Percentiles rank a stretch among this genome's conserved stretches.
phyloP scores from a whole-genome alignment of 768 basidiomycete genomes.

The Mycena floridula region DNA sequence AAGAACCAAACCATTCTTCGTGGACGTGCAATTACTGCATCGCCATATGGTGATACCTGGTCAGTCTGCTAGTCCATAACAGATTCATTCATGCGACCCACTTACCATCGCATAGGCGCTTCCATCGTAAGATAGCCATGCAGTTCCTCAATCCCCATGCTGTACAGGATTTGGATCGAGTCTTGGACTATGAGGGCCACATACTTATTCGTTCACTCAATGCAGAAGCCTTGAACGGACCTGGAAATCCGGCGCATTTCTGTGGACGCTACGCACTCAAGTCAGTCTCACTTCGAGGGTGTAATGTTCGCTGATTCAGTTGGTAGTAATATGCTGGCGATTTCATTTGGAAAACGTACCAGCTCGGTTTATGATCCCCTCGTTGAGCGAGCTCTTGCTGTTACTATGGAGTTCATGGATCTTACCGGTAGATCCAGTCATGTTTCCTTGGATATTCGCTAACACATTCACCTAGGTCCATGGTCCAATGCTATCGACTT shows the following conservation, averaged over 20 bases:
- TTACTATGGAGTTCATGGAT: constrained; percentile 21
- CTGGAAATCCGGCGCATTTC: constrained; percentile 16
- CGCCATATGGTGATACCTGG: constrained; percentile 19
- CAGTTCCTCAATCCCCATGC: constrained; percentile 13
- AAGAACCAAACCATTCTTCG: constrained; percentile 19
- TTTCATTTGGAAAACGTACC: constrained; percentile 19
- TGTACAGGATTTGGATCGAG: constrained; percentile 9
- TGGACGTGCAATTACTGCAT: constrained; percentile 18
- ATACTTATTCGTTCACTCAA: constrained; percentile 12
- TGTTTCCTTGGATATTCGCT: not conserved
- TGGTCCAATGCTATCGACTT: constrained; percentile 19
- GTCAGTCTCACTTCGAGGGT: constrained; percentile 7
- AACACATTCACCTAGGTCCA: constrained; percentile 10
- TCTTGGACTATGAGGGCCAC: constrained; percentile 14
- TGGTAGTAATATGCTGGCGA: constrained; percentile 19
- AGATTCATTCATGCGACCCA: not conserved
- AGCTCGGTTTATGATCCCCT: constrained; percentile 13
- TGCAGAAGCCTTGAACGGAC: constrained; percentile 9
- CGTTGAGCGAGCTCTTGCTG: constrained; percentile 12
- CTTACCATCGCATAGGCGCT: constrained; percentile 11
- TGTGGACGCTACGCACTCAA: constrained; percentile 16
- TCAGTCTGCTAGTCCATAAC: no score
- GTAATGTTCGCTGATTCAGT: not conserved
- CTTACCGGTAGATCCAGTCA: constrained; percentile 7
- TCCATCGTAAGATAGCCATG: constrained; percentile 19